phyloP scores from a whole-genome alignment of 495 filamentous ascomycete species.

The Aspergillus homomorphus region DNA sequence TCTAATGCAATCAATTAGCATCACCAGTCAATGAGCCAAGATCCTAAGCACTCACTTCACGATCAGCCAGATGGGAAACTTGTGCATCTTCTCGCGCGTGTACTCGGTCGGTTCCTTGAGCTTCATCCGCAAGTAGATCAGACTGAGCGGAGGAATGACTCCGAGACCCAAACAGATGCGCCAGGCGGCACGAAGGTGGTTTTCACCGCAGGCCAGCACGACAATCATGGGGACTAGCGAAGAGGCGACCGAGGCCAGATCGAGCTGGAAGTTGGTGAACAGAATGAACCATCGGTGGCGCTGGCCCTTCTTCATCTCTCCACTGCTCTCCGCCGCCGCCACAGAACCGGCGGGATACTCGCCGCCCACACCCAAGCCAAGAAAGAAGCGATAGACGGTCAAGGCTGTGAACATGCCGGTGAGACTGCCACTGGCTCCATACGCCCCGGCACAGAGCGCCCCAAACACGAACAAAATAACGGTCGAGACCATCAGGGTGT shows the following conservation, averaged over 20 bases:
- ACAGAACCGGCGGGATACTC: slow-evolving; percentile 92
- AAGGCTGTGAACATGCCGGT: slow-evolving; percentile 74
- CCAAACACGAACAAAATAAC: slow-evolving; percentile 81
- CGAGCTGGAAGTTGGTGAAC: slow-evolving; percentile 89
- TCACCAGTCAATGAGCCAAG: background rate
- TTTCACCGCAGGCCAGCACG: slow-evolving; percentile 62
- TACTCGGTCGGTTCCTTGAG: slow-evolving; percentile 83
- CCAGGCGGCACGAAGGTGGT: slow-evolving; percentile 73
- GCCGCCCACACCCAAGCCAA: slow-evolving; percentile 62
- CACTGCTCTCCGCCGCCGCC: slow-evolving; percentile 76
- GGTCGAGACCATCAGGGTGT: slow-evolving; percentile 76
- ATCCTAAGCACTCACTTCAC: slow-evolving; percentile 37
- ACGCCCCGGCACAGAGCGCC: slow-evolving; percentile 70
- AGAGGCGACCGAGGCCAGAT: slow-evolving; percentile 72
- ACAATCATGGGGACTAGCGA: slow-evolving; percentile 73
- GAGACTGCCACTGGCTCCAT: slow-evolving; percentile 60
- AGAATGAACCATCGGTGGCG: slow-evolving; percentile 89
- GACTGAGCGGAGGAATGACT: slow-evolving; percentile 69
- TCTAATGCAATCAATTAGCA: slow-evolving; percentile 17
- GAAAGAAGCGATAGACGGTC: slow-evolving; percentile 79
- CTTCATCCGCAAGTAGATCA: slow-evolving; percentile 72
- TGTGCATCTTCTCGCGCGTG: slow-evolving; percentile 55
- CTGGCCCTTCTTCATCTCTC: slow-evolving; percentile 74
- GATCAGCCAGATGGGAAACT: slow-evolving; percentile 48
- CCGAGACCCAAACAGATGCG: slow-evolving; percentile 74